A percentile compares a stretch with the other conserved stretches of the same genome.
These are phyloP conservation scores for Lanmaoa pseudosensibilis DNA, from an alignment of 768 basidiomycete genomes.

Conservation along the genomic window DNA sequence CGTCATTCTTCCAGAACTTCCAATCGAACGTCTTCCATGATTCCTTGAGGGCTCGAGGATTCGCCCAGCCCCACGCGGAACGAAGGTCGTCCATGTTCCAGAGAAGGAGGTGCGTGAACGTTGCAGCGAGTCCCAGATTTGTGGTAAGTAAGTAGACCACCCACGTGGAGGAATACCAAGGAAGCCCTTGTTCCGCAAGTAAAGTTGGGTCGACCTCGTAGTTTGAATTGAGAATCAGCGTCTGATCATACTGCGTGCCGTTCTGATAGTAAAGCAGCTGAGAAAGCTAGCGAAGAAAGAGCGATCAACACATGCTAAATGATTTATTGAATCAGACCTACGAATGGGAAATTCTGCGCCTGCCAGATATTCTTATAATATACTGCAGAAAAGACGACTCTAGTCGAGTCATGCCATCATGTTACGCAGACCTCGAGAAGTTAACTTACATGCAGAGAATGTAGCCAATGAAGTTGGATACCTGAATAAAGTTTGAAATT, in stretches of 20 bases:
- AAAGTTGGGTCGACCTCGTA: slow-evolving; percentile 50
- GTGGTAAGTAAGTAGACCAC: slow-evolving; percentile 20
- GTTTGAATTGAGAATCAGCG: slow-evolving; percentile 51
- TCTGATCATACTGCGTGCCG: slow-evolving; percentile 53
- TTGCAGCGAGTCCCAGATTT: slow-evolving; percentile 41
- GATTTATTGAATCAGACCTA: slow-evolving; percentile 33
- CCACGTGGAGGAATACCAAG: slow-evolving; percentile 31
- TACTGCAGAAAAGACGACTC: slow-evolving; percentile 38
- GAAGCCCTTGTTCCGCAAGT: slow-evolving; percentile 41
- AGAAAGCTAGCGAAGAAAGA: slow-evolving; percentile 35
- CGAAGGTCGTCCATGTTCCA: slow-evolving; percentile 55
- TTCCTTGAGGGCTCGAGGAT: slow-evolving; percentile 28
- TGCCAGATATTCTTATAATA: slow-evolving; percentile 57
- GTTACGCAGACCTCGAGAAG: neutral
- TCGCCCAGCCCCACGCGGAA: slow-evolving; percentile 47
- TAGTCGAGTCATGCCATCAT: slow-evolving; percentile 14
- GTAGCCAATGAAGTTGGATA: slow-evolving; percentile 52
- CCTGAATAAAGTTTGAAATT: slow-evolving; percentile 5
- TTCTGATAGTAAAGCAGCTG: slow-evolving; percentile 53
- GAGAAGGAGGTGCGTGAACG: slow-evolving; percentile 50
- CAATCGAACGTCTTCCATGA: slow-evolving; percentile 32
- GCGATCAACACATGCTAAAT: neutral
- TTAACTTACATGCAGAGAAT: slow-evolving; percentile 52
- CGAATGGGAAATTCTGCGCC: slow-evolving; percentile 60
- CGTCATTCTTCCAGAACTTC: slow-evolving; percentile 37